Evolutionary conservation across 73 alveolate species (phyloP), one percentile per base, ranked within the genome.

Genomic region (Tetrahymena malaccensis): DNA sequence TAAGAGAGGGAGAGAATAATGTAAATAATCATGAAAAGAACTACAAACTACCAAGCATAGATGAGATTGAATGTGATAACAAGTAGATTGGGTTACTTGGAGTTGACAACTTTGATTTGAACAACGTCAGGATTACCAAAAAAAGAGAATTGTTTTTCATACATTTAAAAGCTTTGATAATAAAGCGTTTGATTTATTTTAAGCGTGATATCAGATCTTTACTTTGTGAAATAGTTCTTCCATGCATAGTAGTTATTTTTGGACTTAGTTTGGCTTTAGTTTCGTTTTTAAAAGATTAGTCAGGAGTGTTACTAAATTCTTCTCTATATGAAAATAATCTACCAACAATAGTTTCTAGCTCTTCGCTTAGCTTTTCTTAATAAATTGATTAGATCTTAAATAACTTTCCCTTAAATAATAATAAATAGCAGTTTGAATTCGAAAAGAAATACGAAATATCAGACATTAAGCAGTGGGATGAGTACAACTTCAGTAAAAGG

Each of bases 181-280:
- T 96, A 57, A 99, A 98, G 96, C 98, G 99, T 96, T 95, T 94
- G 22, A 40, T 96, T 4, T 96, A 97, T 83, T 97, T 97, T 55
- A 98, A 96, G 94, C 96, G 99, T 84, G 99, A 98, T 94, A 93
- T 94, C 83, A 98, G 98, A 94, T 97, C 98, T 37, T 97, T 98
- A 43, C 94, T 98, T 84, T 95, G 98, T 70, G 99, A 99, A 94
- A 97, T 99, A 27, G 96, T 99, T 27, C 95, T 98, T 43, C 99
- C 99, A 3, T 96, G 97, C 58, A 35, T 98, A 34, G 97, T 99
- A 55, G 98, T 98, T 16, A 94, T 98, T 9, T 94, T 97, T 35
- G 99, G 99, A 15, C 96, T 98, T 1, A 97, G 96, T 37, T 85
- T 98, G 16, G 94, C 98, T 57, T 94, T 94, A 34, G 94, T 97